Evolutionary conservation across 208 protist species (phyloP).

Genomic region (Blastocrithidia nonstop): DNA sequence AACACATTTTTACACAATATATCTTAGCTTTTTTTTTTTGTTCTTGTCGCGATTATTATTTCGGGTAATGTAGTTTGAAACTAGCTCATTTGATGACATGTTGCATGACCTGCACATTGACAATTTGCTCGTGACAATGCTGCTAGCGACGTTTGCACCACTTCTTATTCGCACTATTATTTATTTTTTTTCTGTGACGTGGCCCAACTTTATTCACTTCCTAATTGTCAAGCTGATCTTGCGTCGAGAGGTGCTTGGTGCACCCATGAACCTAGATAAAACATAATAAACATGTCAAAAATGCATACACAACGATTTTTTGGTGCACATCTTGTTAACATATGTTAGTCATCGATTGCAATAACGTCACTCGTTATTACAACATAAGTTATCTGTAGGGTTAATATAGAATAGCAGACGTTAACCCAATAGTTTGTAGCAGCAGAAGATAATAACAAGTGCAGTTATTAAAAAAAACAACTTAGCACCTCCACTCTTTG

Average conservation of each 20-base stretch:
- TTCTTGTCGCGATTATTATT: neutral
- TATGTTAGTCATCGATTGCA: no score
- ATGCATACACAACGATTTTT: no score
- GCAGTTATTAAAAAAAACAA: no score
- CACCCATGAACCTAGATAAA: no score
- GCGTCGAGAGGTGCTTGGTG: neutral
- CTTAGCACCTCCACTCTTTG: no score
- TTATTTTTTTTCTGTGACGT: slow-evolving; percentile 23
- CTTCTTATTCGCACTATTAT: slow-evolving; percentile 11
- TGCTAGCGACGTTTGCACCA: slow-evolving; percentile 22
- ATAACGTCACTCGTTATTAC: no score
- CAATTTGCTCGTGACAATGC: slow-evolving; percentile 10
- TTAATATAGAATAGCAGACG: no score
- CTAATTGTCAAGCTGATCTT: slow-evolving; percentile 5
- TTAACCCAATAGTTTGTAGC: no score
- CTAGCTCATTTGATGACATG: slow-evolving; percentile 2
- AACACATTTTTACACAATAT: neutral
- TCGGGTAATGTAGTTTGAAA: neutral
- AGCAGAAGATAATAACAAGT: no score
- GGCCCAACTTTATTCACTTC: slow-evolving; percentile 12
- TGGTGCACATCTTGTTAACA: no score
- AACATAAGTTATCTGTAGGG: no score
- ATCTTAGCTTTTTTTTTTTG: slow-evolving; percentile 4
- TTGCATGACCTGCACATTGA: slow-evolving; percentile 3
- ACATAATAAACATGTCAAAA: no score